Evolutionary conservation across 2,329 filamentous ascomycete species (phyloP).

Genomic region (Aspergillus udagawae): DNA sequence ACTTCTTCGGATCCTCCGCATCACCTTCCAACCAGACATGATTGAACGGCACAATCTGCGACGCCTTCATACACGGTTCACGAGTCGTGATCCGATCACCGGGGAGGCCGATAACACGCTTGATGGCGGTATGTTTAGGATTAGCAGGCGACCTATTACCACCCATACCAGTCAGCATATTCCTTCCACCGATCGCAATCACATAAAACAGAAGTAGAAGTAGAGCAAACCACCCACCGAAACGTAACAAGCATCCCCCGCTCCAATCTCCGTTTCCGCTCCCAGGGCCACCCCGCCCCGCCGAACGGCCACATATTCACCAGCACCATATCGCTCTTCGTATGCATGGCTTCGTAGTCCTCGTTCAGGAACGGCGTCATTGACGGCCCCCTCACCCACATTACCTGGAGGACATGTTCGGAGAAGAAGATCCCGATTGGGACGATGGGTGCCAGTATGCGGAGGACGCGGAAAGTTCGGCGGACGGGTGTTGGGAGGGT

Average conservation of each 20-base stretch:
- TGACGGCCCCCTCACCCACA: slow-evolving; percentile 49
- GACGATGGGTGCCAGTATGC: slow-evolving; percentile 29
- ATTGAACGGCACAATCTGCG: slow-evolving; percentile 66
- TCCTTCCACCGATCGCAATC: slow-evolving; percentile 1
- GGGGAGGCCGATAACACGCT: slow-evolving; percentile 75
- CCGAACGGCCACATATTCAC: slow-evolving; percentile 37
- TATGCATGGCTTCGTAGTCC: slow-evolving; percentile 49
- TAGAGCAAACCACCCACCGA: slow-evolving; percentile 20
- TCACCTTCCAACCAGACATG: slow-evolving; percentile 97
- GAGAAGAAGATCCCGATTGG: slow-evolving; percentile 39
- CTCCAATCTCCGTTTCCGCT: slow-evolving; percentile 52
- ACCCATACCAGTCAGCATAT: not conserved
- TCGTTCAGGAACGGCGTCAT: slow-evolving; percentile 78
- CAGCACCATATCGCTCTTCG: slow-evolving; percentile 40
- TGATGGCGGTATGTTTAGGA: slow-evolving; percentile 68
- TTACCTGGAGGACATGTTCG: slow-evolving; percentile 38
- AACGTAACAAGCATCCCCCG: slow-evolving; percentile 74
- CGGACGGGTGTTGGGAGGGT: slow-evolving; percentile 25
- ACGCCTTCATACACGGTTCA: slow-evolving; percentile 52
- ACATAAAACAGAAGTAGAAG: not conserved
- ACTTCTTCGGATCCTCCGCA: slow-evolving; percentile 60
- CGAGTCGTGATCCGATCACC: slow-evolving; percentile 72
- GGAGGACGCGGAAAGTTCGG: slow-evolving; percentile 22
- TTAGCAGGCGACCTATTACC: slow-evolving; percentile 62
- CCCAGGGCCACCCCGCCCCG: slow-evolving; percentile 50